Percentiles rank a stretch among this genome's conserved stretches.
These are phyloP conservation scores for Astragalus glycyphyllos DNA, from an alignment of 306 rosid genomes.

Conservation along the genomic window DNA sequence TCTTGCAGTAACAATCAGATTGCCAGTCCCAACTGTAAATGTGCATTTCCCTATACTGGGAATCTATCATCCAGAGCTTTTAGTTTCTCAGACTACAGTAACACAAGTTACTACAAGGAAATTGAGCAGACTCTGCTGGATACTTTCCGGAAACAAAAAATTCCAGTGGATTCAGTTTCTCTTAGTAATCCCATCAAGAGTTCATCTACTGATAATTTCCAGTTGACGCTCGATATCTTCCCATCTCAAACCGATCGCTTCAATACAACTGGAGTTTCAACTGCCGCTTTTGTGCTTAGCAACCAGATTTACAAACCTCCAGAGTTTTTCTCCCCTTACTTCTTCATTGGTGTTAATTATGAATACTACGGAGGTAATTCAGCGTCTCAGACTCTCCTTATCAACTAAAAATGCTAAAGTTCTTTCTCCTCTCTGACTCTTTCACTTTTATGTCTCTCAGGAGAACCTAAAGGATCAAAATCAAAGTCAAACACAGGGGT, in stretches of 20 bases:
- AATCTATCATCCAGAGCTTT: slow-evolving; percentile 59
- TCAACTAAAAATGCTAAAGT: slow-evolving; percentile 19
- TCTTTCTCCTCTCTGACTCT: slow-evolving; percentile 38
- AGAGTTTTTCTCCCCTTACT: slow-evolving; percentile 57
- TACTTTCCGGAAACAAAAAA: slow-evolving; percentile 20
- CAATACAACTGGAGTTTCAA: slow-evolving; percentile 54
- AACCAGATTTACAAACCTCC: slow-evolving; percentile 63
- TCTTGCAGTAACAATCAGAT: slow-evolving; percentile 49
- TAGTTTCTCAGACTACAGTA: slow-evolving; percentile 51
- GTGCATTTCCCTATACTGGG: slow-evolving; percentile 72
- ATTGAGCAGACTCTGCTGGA: slow-evolving; percentile 46
- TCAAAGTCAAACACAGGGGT: slow-evolving; percentile 40
- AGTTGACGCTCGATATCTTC: slow-evolving; percentile 55
- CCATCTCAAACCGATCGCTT: slow-evolving; percentile 60
- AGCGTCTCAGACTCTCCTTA: slow-evolving; percentile 4
- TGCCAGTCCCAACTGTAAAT: slow-evolving; percentile 72
- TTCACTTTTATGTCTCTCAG: slow-evolving; percentile 7
- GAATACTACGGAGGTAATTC: slow-evolving; percentile 48
- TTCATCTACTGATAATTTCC: slow-evolving; percentile 46
- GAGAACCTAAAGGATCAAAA: slow-evolving; percentile 40
- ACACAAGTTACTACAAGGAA: slow-evolving; percentile 40
- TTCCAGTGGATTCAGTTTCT: slow-evolving; percentile 67
- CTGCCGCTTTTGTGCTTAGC: slow-evolving; percentile 58
- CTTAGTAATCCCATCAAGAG: slow-evolving; percentile 47
- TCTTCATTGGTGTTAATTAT: slow-evolving; percentile 43